Conservation (phyloP, 257 asterid genomes). For the Perilla frutescens region DNA sequence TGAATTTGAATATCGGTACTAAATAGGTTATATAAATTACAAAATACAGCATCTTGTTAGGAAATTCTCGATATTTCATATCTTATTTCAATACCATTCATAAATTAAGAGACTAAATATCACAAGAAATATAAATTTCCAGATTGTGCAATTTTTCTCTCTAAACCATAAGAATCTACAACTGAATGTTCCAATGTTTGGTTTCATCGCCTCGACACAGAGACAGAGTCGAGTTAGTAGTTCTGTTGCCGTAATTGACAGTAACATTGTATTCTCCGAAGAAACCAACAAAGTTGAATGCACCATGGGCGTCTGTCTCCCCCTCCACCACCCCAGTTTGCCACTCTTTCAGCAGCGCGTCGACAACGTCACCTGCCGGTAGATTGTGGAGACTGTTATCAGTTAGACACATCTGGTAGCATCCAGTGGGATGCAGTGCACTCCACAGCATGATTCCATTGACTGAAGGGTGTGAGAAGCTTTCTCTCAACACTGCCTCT, state of each 20-base stretch:
- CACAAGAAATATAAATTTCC: no score
- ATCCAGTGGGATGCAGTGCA: constrained; percentile 51
- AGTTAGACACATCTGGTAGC: constrained; percentile 65
- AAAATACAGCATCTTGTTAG: no score
- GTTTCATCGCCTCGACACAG: constrained; percentile 51
- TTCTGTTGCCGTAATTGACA: constrained; percentile 41
- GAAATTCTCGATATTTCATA: neutral
- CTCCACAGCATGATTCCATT: constrained; percentile 70
- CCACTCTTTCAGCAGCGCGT: constrained; percentile 61
- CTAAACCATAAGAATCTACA: constrained; percentile 31
- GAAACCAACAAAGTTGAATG: constrained; percentile 50
- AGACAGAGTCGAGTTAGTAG: constrained; percentile 44
- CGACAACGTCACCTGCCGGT: constrained; percentile 59
- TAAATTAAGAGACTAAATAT: no score
- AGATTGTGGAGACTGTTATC: constrained; percentile 50
- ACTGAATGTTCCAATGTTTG: constrained; percentile 48
- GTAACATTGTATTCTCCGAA: constrained; percentile 53
- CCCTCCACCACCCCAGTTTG: constrained; percentile 53
- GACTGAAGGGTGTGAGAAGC: constrained; percentile 61
- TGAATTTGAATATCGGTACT: no score
- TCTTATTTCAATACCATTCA: neutral
- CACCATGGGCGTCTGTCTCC: constrained; percentile 53
- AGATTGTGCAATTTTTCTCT: neutral
- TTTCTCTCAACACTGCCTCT: constrained; percentile 54
- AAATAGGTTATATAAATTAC: no score